phyloP scores from a whole-genome alignment of 331 rosid genomes.

The Rosa hybrid region DNA sequence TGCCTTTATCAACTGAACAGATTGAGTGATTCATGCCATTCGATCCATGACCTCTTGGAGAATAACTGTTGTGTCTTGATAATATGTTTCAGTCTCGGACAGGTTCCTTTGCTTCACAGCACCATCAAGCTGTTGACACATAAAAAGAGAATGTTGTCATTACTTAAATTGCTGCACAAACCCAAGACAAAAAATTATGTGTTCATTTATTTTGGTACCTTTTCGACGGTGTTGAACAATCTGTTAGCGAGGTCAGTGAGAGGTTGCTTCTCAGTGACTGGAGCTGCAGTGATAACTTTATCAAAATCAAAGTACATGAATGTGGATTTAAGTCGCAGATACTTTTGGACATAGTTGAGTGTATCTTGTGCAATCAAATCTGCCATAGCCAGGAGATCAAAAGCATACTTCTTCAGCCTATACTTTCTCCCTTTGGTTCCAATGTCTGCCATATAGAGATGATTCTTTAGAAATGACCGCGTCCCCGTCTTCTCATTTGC shows the following conservation, averaged over 20 bases:
- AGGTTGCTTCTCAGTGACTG: constrained; percentile 60
- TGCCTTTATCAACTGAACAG: constrained; percentile 30
- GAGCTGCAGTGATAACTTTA: constrained; percentile 69
- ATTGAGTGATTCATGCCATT: constrained; percentile 48
- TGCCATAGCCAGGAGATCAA: constrained; percentile 88
- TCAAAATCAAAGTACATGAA: constrained; percentile 89
- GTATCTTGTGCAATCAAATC: constrained; percentile 73
- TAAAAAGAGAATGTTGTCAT: background rate
- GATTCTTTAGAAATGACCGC: constrained; percentile 73
- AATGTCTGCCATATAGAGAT: constrained; percentile 69
- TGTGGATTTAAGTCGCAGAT: constrained; percentile 77
- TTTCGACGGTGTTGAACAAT: constrained; percentile 76
- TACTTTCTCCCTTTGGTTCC: constrained; percentile 66
- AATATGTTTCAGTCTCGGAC: constrained; percentile 47
- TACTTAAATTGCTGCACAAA: constrained; percentile 10
- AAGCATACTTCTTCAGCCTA: constrained; percentile 70
- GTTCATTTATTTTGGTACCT: constrained; percentile 37
- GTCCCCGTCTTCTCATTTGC: constrained; percentile 82
- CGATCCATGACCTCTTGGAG: constrained; percentile 80
- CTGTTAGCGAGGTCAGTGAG: constrained; percentile 66
- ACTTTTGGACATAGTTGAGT: constrained; percentile 75
- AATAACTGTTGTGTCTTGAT: constrained; percentile 62
- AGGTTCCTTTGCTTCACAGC: constrained; percentile 64
- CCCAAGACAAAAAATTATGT: background rate
- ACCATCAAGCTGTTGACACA: constrained; percentile 64